Evolutionary conservation across 768 basidiomycete species (phyloP).

Genomic region (Megacollybia marginata): DNA sequence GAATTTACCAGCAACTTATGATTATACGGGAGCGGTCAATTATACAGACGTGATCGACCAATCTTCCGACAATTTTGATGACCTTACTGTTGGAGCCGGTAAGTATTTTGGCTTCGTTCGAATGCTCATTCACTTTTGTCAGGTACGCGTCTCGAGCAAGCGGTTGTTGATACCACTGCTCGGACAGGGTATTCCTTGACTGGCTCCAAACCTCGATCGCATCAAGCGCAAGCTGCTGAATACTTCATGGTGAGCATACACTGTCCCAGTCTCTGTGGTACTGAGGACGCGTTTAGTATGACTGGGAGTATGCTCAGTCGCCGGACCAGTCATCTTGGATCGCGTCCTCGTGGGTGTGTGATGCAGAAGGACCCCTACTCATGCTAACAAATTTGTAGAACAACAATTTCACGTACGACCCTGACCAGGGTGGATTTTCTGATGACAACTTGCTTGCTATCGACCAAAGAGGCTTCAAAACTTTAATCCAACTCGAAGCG

Average conservation of each 20-base stretch:
- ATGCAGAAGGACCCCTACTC: neutral
- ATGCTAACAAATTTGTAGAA: slow-evolving; percentile 28
- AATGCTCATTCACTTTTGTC: neutral
- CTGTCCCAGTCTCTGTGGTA: neutral
- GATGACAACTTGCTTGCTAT: slow-evolving; percentile 43
- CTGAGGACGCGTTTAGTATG: slow-evolving; percentile 19
- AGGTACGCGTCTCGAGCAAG: slow-evolving; percentile 37
- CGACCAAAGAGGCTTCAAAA: slow-evolving; percentile 58
- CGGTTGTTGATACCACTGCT: slow-evolving; percentile 48
- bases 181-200: slow-evolving; percentile 47
- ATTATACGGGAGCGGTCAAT: slow-evolving; percentile 40
- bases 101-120: slow-evolving; percentile 1
- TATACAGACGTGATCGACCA: slow-evolving; percentile 37
- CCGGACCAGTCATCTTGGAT: slow-evolving; percentile 60
- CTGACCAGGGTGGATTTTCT: slow-evolving; percentile 51
- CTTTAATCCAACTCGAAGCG: slow-evolving; percentile 51
- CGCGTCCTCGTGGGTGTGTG: slow-evolving; percentile 53
- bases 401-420: slow-evolving; percentile 54
- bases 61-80: slow-evolving; percentile 30
- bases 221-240: slow-evolving; percentile 45
- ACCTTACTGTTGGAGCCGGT: slow-evolving; percentile 41
- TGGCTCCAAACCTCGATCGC: slow-evolving; percentile 35
- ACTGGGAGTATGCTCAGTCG: slow-evolving; percentile 49
- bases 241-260: slow-evolving; percentile 43
- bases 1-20: slow-evolving; percentile 40